Base-by-base conservation (phyloP, 345 rosid genomes). In the Sisymbrium irio region DNA sequence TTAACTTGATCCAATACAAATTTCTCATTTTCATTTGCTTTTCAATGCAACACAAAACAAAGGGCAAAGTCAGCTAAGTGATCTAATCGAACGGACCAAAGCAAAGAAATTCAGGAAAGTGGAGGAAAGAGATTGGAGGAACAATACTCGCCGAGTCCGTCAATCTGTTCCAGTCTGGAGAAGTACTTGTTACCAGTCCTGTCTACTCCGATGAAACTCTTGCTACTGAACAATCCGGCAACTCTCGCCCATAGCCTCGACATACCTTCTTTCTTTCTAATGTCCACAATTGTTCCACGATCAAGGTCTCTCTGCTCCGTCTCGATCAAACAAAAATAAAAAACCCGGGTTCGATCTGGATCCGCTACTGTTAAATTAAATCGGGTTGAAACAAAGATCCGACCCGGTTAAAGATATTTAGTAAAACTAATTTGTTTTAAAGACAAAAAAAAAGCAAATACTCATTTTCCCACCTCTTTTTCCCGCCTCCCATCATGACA, bases 141-240 rank as follows among this genome's bases (percentile, higher is more conserved):
- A 70, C 61, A 55, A 70, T 81, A 80, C 95, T 84, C 82, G 89
- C 96, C 69, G 73, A 88, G 65, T 55, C 98, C 96, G 77, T 92
- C 97, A 50, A 90, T 82, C 91, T 85, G 87, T 79, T 92, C 97
- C 25, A 45, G 79, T 77, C 88, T 80, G 62, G 97, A 57, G 80
- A 92, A 92, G 74, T 95, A 95, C 14, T 85, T 86, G 67, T 90
- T 95, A 62, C 99, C 97, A 12, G 86, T 78, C 72, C 86, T 83
- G 81, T 91, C 98, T 41, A 64, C 61, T 44, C 98, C 97, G 42
- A 70, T 82, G 13, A 76, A 69, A 42, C 71, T 79, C 47, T 84
- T 85, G 80, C 71, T 80, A 51, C 75, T 82, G 81, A 91, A 88
- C 66, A 80, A 84, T 75, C 92, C 95, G 42, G 87, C 80, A 55